Conservation (phyloP, 164 flowering plant genomes). For the Dillenia turbinata region DNA sequence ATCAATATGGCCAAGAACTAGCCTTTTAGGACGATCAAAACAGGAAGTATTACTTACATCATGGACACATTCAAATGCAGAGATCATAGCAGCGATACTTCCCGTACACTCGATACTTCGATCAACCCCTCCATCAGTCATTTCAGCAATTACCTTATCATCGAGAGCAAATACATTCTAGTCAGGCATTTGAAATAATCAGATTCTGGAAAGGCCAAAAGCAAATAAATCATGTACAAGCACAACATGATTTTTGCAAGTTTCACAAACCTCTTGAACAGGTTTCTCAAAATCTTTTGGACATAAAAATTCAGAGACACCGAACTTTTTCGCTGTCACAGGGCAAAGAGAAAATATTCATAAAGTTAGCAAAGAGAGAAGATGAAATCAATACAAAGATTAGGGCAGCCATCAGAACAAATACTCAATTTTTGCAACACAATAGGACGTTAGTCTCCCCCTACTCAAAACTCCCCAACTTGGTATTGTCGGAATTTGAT, state of each 20-base stretch:
- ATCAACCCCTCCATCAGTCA: constrained; percentile 54
- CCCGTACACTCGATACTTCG: constrained; percentile 62
- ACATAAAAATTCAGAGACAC: constrained; percentile 49
- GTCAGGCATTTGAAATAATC: no score
- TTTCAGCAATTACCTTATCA: constrained; percentile 41
- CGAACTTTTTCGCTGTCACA: constrained; percentile 48
- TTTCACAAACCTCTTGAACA: constrained; percentile 44
- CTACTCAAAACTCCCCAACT: no score
- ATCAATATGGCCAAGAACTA: not conserved
- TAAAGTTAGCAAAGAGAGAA: no score
- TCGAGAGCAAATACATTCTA: not conserved
- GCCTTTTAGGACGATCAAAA: not conserved
- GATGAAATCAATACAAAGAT: no score
- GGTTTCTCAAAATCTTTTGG: constrained; percentile 45
- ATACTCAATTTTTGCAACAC: not conserved
- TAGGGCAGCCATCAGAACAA: not conserved
- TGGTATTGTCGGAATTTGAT: constrained; percentile 18
- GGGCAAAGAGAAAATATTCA: not conserved
- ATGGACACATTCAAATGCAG: constrained; percentile 65
- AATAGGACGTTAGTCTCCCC: no score
- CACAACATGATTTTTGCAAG: no score
- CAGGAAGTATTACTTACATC: constrained; percentile 36
- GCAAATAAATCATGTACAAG: no score
- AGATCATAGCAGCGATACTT: constrained; percentile 45
- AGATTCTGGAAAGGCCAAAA: no score